Evolutionary conservation across 495 filamentous ascomycete species (phyloP).

Genomic region (Friedmanniomyces endolithicus): DNA sequence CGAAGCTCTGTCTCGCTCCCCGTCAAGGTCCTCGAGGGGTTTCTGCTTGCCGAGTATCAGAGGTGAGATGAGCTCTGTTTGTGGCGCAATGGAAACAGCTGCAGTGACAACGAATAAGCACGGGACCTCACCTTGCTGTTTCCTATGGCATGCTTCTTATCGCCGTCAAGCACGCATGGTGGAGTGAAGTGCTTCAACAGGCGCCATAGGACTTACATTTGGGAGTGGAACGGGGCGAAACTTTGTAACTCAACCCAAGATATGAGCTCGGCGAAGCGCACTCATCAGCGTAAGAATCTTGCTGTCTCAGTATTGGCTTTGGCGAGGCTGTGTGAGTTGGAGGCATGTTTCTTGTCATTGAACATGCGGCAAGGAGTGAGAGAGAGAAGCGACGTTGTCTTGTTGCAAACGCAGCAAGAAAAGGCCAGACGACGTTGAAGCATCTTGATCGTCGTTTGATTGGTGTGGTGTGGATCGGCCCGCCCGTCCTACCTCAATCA

Average conservation of each 20-base stretch:
- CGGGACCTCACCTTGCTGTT: neutral
- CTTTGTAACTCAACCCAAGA: conserved; percentile 3
- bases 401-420: too few relatives aligned
- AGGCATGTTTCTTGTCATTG: too few relatives aligned
- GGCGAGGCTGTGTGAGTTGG: neutral
- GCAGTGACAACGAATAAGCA: neutral
- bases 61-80: conserved; percentile 30
- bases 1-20: conserved; percentile 15
- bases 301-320: neutral
- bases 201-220: conserved; percentile 1
- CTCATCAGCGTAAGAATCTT: neutral
- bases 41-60: conserved; percentile 28
- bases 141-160: too few relatives aligned
- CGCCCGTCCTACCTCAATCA: too few relatives aligned
- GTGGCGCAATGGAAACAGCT: conserved; percentile 29
- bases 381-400: too few relatives aligned
- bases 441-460: too few relatives aligned
- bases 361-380: too few relatives aligned
- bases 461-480: too few relatives aligned
- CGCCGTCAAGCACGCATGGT: neutral
- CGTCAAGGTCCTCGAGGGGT: conserved; percentile 25
- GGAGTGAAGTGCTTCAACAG: neutral
- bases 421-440: too few relatives aligned
- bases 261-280: conserved; percentile 1
- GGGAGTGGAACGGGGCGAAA: neutral